These are phyloP conservation scores for Colletotrichum plurivorum DNA, from an alignment of 2,329 filamentous ascomycete species.

Conservation along the genomic window DNA sequence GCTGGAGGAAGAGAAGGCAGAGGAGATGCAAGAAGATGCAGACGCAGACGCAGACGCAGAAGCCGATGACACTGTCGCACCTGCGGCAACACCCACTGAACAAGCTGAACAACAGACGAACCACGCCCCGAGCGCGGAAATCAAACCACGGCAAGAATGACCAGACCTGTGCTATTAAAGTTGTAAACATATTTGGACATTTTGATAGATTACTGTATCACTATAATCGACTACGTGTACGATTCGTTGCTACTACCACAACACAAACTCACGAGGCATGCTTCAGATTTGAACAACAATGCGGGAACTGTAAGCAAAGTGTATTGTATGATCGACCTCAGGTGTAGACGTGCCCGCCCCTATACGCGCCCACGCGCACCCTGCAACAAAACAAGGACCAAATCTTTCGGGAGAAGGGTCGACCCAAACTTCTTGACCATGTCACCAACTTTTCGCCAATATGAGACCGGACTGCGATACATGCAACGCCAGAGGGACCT, in stretches of 20 bases:
- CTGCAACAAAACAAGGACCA: constrained; percentile 65
- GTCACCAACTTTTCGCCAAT: constrained; percentile 71
- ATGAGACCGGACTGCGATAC: constrained; percentile 66
- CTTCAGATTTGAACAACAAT: constrained; percentile 1
- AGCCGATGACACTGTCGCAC: constrained; percentile 37
- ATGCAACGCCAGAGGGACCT: constrained; percentile 61
- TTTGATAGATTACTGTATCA: not conserved
- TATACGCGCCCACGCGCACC: constrained; percentile 63
- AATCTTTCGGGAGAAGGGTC: constrained; percentile 63
- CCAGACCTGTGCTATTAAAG: not conserved
- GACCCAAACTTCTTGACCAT: constrained; percentile 67
- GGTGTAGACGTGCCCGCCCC: constrained; percentile 64
- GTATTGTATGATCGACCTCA: constrained; percentile 71
- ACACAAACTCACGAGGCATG: not conserved
- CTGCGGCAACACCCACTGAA: constrained; percentile 25
- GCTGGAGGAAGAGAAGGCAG: constrained; percentile 65
- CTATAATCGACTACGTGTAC: not conserved
- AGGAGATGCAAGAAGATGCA: constrained; percentile 24
- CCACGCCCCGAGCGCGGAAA: constrained; percentile 1
- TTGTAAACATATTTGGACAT: not conserved
- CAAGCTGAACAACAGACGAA: constrained; percentile 25
- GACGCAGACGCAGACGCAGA: constrained; percentile 32
- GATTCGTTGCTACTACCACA: not conserved
- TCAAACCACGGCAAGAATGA: constrained; percentile 37
- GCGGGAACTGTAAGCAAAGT: constrained; percentile 56